Evolutionary conservation across 2,329 filamentous ascomycete species (phyloP).

Genomic region (Thelonectria olida): DNA sequence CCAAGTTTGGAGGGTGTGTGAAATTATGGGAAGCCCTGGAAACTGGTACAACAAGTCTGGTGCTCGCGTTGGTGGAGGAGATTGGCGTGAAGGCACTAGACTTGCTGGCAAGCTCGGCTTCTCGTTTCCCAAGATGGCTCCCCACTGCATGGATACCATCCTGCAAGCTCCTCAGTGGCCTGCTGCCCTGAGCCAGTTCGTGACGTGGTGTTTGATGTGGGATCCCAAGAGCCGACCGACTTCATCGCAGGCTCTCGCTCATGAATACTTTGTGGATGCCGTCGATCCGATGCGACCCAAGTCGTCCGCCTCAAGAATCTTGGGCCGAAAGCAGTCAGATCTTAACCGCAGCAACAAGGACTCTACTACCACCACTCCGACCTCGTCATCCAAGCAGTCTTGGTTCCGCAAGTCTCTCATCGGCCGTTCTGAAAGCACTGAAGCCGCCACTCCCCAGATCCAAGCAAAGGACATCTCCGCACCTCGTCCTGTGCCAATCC

Average conservation of each 20-base stretch:
- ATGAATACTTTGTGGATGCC: conserved; percentile 94
- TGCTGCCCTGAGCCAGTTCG: conserved; percentile 84
- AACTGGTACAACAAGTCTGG: conserved; percentile 98
- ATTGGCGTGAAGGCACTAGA: conserved; percentile 95
- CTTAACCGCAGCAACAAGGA: conserved; percentile 78
- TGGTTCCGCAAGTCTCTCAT: conserved; percentile 98
- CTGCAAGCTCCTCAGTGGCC: conserved; percentile 93
- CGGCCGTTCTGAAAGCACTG: conserved; percentile 75
- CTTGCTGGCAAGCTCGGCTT: conserved; percentile 96
- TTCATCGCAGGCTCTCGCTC: conserved; percentile 90
- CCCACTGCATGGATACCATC: conserved; percentile 95
- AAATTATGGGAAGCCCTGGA: conserved; percentile 98
- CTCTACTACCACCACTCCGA: conserved; percentile 59
- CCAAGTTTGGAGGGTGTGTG: conserved; percentile 97
- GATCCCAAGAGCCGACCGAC: conserved; percentile 93
- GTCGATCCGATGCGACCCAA: conserved; percentile 93
- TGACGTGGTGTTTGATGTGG: conserved; percentile 99
- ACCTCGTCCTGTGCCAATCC: conserved; percentile 56
- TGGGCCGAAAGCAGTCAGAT: conserved; percentile 91
- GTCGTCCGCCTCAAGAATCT: conserved; percentile 83
- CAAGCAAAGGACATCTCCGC: conserved; percentile 57
- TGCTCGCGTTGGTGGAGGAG: conserved; percentile 87
- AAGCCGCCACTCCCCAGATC: conserved; percentile 61
- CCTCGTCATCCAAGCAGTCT: conserved; percentile 83
- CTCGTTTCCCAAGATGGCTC: conserved; percentile 99